Evolutionary conservation across 2,329 filamentous ascomycete species (phyloP).

Genomic region (Trichoderma sp.): DNA sequence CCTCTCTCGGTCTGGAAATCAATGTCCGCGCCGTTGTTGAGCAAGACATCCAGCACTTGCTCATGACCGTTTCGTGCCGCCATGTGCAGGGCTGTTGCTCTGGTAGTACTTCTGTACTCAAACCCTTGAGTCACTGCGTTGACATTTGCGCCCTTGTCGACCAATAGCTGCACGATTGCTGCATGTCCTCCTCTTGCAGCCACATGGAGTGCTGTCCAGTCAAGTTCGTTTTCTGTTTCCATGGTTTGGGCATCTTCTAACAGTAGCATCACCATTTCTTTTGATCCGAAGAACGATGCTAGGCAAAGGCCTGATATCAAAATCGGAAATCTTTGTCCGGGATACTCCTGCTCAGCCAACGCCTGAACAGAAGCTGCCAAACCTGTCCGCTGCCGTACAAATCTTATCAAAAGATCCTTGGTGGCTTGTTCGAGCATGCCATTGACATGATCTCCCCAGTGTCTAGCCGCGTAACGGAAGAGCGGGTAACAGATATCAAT

Average conservation of each 20-base stretch:
- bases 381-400: not conserved
- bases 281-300: not conserved
- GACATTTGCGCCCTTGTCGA: too few species aligned
- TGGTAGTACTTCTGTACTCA: too few species aligned
- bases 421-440: too few species aligned
- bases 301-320: not conserved
- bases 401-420: not conserved
- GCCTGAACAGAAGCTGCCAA: not conserved
- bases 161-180: not conserved
- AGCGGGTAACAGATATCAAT: not conserved
- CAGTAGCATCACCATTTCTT: not conserved
- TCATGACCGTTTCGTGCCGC: too few species aligned
- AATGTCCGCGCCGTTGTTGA: too few species aligned
- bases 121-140: too few species aligned
- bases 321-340: not conserved
- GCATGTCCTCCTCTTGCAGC: not conserved
- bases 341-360: not conserved
- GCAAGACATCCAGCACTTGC: too few species aligned
- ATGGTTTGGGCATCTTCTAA: not conserved
- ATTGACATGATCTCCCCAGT: not conserved
- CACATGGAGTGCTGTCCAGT: not conserved
- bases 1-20: too few species aligned
- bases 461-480: not conserved
- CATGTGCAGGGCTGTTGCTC: too few species aligned
- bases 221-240: not conserved